Evolutionary conservation across 2,329 filamentous ascomycete genomes (phyloP).

Genomic region (Fusarium sp.): DNA sequence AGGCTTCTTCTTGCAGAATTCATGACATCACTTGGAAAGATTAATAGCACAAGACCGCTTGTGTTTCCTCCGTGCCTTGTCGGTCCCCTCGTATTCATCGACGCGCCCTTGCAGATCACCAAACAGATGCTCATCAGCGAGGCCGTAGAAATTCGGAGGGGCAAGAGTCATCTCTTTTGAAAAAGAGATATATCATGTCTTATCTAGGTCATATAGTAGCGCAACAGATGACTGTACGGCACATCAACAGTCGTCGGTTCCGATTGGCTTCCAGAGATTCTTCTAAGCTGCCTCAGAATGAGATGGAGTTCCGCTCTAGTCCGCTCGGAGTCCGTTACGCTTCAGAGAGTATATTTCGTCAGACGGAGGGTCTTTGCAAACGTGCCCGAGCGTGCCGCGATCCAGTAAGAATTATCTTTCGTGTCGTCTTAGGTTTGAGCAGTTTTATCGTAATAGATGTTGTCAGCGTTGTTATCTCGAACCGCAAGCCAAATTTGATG

Average conservation of each 20-base stretch:
- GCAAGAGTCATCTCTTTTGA: no score
- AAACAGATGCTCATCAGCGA: no score
- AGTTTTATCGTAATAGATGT: rapidly evolving
- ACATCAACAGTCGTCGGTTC: not conserved
- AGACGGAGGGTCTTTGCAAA: not conserved
- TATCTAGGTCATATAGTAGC: not conserved
- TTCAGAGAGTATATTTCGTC: not conserved
- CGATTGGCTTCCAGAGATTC: slow-evolving; percentile 3
- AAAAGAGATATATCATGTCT: not conserved
- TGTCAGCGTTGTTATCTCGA: not conserved
- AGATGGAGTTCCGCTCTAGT: not conserved
- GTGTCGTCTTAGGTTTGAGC: no score
- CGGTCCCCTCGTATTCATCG: not conserved
- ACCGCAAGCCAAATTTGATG: rapidly evolving
- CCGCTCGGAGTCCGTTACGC: not conserved
- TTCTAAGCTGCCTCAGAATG: not conserved
- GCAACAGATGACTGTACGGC: not conserved
- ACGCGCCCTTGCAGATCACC: not conserved
- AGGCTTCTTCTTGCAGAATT: not conserved
- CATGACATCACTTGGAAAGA: not conserved
- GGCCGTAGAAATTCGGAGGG: no score
- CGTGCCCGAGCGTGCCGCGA: no score
- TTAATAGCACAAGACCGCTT: not conserved
- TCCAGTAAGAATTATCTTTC: no score
- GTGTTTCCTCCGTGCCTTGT: not conserved